Evolutionary conservation across 2,329 filamentous ascomycete species (phyloP), one percentile per base, ranked within the genome.

Genomic region (Exophiala xenobiotica): DNA sequence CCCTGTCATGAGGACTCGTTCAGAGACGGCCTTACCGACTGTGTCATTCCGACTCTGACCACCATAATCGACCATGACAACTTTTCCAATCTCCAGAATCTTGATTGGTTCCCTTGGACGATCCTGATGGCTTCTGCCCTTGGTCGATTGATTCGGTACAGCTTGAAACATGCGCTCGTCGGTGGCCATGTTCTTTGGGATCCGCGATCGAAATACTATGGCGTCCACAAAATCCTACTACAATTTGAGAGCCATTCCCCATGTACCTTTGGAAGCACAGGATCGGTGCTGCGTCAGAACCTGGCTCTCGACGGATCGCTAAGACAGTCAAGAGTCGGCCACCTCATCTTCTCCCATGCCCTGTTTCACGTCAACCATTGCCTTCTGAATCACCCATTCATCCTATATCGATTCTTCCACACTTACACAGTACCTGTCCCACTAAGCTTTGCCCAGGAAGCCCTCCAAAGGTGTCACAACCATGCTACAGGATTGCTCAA

Each of bases 341-440:
- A 65, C 46, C 48, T 66, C 7, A 51, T 67, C 9, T 69, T 67
- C 33, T 62, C 68, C 3, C 63, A 65, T 22, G 61, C 63, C 1
- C 46, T 70, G 1, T 71, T 67, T 33, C 66, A 69, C 33, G 57
- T 68, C 5, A 66, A 63, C 29, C 64, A 70, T 23, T 70, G 66
- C 47, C 50, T 70, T n/a, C 53, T 71, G 2, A 62, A 69, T 50
- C 69, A 71, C 46, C 68, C 67, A 0, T 69, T 70, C 46, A 53
- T 68, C 5, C 48, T 70, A 3, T 60, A 61, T 1, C 52, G 64
- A 19, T 57, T 64, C 6, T 55, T 68, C 2, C 59, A 60, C 24
- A 49, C 54, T 2, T 62, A 60, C 22, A 59, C 57, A 0, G 53
- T 55, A 5, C 68, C 64, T 18, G 56, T 61, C 4, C 66, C 67